Evolutionary conservation across 202 grass and related monocot species (phyloP).

Genomic region (Schoenoplectus tabernaemontani): DNA sequence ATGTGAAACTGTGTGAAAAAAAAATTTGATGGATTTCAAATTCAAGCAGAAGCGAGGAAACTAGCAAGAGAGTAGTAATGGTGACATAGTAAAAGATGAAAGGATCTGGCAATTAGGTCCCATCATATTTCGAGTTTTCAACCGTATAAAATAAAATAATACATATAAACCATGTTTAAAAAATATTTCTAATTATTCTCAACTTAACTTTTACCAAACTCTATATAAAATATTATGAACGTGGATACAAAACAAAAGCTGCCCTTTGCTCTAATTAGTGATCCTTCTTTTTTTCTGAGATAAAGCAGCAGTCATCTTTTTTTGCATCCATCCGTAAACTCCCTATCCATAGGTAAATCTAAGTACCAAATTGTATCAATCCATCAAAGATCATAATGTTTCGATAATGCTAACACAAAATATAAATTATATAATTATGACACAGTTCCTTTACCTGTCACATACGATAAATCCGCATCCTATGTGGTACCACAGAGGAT

Average conservation of each 20-base stretch:
- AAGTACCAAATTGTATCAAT: slow-evolving; percentile 12
- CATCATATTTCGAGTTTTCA: too few relatives aligned
- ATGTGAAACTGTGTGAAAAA: too few relatives aligned
- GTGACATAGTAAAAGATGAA: too few relatives aligned
- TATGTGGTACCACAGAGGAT: too few relatives aligned
- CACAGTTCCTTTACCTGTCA: neutral
- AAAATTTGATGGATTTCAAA: too few relatives aligned
- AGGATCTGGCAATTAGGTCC: too few relatives aligned
- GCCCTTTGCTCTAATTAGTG: neutral
- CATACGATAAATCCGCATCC: too few relatives aligned
- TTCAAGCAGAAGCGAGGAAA: too few relatives aligned
- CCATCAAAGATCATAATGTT: neutral
- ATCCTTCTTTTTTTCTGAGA: neutral
- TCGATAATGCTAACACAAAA: neutral
- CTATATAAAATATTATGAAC: neutral
- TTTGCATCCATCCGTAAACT: neutral
- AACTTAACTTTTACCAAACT: neutral
- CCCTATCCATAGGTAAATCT: neutral
- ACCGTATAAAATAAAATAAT: too few relatives aligned
- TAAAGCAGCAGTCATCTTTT: neutral
- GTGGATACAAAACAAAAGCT: neutral
- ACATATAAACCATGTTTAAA: too few relatives aligned
- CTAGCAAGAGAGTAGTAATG: too few relatives aligned
- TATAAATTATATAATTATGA: neutral
- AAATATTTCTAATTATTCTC: neutral